A percentile compares a stretch with the other conserved stretches of the same genome.
Conservation (phyloP, 441 rosid genomes). For the Pelargonium citronellum region DNA sequence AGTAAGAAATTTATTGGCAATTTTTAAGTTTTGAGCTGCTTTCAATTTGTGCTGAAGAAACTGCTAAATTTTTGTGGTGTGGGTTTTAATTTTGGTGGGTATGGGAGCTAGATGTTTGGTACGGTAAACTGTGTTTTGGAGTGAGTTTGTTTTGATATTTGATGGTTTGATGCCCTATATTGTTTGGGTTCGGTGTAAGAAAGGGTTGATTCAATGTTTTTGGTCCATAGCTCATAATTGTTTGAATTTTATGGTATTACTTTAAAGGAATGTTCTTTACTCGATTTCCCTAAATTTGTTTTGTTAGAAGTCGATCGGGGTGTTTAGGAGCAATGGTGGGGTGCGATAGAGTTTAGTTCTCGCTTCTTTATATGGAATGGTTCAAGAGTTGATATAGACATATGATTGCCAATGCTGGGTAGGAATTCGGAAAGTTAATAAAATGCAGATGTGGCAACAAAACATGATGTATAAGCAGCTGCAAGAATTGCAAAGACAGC, state of each 20-base stretch:
- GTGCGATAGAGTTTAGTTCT: constrained; percentile 4
- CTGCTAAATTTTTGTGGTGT: neutral
- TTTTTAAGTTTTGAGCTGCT: neutral
- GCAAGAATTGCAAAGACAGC: constrained; percentile 54
- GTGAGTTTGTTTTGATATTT: neutral
- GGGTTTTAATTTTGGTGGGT: neutral
- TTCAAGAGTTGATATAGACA: neutral
- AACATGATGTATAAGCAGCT: constrained; percentile 48
- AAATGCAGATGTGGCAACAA: constrained; percentile 51
- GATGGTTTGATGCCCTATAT: neutral
- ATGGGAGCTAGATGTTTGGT: constrained; percentile 5
- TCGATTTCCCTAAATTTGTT: neutral
- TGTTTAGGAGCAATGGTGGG: neutral
- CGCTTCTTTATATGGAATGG: neutral
- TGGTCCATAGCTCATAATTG: neutral
- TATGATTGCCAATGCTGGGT: constrained; percentile 1
- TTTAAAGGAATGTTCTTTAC: constrained; percentile 7
- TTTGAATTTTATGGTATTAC: neutral
- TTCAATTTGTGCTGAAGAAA: neutral
- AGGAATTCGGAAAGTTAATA: constrained; percentile 20
- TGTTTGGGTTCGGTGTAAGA: neutral
- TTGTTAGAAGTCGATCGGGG: neutral
- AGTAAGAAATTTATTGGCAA: neutral
- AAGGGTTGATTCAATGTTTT: neutral
- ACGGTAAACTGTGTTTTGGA: neutral